A percentile compares a stretch with the other conserved stretches of the same genome.
These are phyloP conservation scores for Tylopilus orsonianus DNA, from an alignment of 1,284 basidiomycete genomes.

Conservation along the genomic window DNA sequence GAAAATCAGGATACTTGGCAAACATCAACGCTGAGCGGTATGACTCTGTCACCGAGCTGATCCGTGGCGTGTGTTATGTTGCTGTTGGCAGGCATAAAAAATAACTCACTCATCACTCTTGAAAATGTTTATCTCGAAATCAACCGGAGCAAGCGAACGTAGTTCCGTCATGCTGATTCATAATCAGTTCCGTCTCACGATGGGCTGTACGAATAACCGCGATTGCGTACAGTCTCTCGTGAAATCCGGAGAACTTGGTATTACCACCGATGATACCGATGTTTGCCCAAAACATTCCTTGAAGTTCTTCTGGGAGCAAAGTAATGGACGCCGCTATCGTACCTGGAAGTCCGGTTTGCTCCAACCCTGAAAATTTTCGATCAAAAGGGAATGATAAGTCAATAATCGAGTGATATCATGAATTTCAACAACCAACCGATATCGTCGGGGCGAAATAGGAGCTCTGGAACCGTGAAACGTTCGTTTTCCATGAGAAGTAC, in stretches of 20 bases:
- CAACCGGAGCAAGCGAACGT: constrained; percentile 74
- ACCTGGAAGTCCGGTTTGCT: constrained; percentile 77
- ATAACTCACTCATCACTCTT: constrained; percentile 68
- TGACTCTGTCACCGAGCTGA: constrained; percentile 72
- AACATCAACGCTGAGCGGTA: constrained; percentile 69
- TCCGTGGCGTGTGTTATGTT: constrained; percentile 13
- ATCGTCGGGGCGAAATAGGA: constrained; percentile 86
- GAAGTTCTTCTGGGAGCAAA: constrained; percentile 72
- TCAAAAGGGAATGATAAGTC: constrained; percentile 5
- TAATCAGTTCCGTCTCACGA: constrained; percentile 15
- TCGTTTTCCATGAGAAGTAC: constrained; percentile 87
- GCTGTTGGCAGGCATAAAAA: constrained; percentile 5
- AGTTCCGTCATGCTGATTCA: constrained; percentile 62
- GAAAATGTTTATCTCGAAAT: constrained; percentile 72
- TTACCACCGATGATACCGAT: constrained; percentile 88
- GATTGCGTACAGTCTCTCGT: constrained; percentile 65
- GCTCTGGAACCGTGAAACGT: constrained; percentile 85
- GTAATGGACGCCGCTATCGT: constrained; percentile 77
- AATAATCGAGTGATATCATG: constrained; percentile 8
- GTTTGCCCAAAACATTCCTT: constrained; percentile 92
- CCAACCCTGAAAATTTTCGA: constrained; percentile 56
- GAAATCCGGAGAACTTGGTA: constrained; percentile 73
- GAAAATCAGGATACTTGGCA: constrained; percentile 52
- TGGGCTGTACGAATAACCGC: constrained; percentile 12
- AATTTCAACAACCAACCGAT: constrained; percentile 60